Evolutionary conservation across 2,329 filamentous ascomycete species (phyloP).

Genomic region (Mycosphaerella arachidis): DNA sequence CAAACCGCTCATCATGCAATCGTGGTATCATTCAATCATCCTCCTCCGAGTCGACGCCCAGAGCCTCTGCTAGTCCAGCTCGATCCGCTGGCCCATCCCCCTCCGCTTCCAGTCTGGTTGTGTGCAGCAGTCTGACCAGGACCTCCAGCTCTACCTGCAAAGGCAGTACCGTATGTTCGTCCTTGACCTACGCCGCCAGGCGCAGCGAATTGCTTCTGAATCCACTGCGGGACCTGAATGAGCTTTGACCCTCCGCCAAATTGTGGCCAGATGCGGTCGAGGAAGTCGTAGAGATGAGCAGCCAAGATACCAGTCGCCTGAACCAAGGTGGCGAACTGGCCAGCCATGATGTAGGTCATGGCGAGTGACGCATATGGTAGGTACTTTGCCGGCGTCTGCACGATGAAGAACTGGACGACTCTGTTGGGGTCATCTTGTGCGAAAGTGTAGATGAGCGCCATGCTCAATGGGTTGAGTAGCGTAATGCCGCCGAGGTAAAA

Average conservation of each 20-base stretch:
- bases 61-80: constrained; percentile 58
- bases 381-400: constrained; percentile 76
- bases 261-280: constrained; percentile 80
- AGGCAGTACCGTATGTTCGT: constrained; percentile 60
- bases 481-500: constrained; percentile 48
- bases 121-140: constrained; percentile 36
- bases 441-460: constrained; percentile 79
- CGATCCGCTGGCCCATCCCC: constrained; percentile 30
- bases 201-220: constrained; percentile 61
- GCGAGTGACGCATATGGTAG: constrained; percentile 76
- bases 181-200: constrained; percentile 41
- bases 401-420: constrained; percentile 73
- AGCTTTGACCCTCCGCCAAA: constrained; percentile 79
- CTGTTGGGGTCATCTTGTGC: constrained; percentile 77
- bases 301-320: constrained; percentile 77
- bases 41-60: constrained; percentile 57
- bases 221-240: constrained; percentile 66
- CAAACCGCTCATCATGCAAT: not conserved
- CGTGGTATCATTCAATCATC: constrained; percentile 12
- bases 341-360: constrained; percentile 65
- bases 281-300: constrained; percentile 85
- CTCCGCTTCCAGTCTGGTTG: constrained; percentile 27
- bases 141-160: constrained; percentile 38
- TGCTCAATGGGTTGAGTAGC: constrained; percentile 59
- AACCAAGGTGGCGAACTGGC: constrained; percentile 53